Conservation (phyloP, 73 alveolate genomes). For the Tetrahymena thermophila region DNA sequence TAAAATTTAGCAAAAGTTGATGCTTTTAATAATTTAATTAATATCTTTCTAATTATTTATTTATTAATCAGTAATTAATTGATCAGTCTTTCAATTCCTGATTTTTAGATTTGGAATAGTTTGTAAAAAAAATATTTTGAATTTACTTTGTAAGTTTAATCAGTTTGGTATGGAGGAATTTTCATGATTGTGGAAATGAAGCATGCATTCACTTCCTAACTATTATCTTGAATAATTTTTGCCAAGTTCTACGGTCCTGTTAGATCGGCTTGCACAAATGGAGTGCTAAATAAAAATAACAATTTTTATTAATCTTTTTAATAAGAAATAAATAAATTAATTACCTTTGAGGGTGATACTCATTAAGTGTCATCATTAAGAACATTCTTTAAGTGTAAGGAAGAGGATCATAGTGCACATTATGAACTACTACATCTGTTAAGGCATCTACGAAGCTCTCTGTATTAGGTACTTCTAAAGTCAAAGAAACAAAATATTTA, state of each 20-base stretch:
- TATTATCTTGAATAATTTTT: conserved; percentile 60
- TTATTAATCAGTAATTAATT: no score
- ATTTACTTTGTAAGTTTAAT: conserved; percentile 61
- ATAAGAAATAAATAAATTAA: not conserved
- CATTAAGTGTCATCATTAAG: conserved; percentile 82
- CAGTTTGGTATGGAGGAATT: conserved; percentile 90
- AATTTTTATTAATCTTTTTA: not conserved
- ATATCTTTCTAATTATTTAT: no score
- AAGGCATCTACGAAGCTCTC: conserved; percentile 80
- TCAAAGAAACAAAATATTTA: conserved; percentile 75
- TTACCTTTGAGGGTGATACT: conserved; percentile 67
- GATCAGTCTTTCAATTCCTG: no score
- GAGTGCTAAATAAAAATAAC: conserved; percentile 35
- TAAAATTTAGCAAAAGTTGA: not conserved
- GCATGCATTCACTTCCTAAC: conserved; percentile 56
- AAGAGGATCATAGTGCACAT: conserved; percentile 87
- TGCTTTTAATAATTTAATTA: no score
- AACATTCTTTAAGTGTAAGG: conserved; percentile 88
- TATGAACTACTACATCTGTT: conserved; percentile 76
- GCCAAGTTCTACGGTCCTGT: conserved; percentile 71
- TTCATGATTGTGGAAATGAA: conserved; percentile 90
- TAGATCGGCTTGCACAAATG: conserved; percentile 76
- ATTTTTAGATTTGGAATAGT: no score
- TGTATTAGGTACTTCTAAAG: conserved; percentile 80
- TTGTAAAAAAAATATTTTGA: not conserved